Base-by-base conservation (phyloP, 139 green algal species). In the Picochlorum sp. region DNA sequence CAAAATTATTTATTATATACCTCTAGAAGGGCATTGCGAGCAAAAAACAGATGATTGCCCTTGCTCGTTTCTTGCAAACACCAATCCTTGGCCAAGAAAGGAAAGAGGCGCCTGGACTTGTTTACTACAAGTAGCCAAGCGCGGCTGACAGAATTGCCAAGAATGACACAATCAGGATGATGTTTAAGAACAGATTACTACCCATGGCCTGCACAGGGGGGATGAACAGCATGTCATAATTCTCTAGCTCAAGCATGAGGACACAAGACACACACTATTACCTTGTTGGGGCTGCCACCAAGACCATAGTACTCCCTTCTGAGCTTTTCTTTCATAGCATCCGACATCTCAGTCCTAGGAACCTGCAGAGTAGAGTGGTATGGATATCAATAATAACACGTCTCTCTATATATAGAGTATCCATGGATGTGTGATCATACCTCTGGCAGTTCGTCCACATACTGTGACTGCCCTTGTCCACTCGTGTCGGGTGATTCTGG, bases 261-360 rank as follows among this genome's bases (percentile, higher is more conserved):
- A 30, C 4, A 30, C 28, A 0, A 30, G 28, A 30, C 28, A 30
- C 28, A 30, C 28, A 30, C 28, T 1, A 41, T 41, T 41, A 41
- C 34, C 45, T 21, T 64, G 71, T 78, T 78, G 10, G 71, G 65
- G 2, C 58, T 47, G n/a, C 71, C 71, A 21, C 71, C 71, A 13
- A 78, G 65, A 18, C 28, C 26, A 41, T 60, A 52, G 65, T 73
- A 73, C 50, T 78, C 71, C 0, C 4, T 15, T 18, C 26, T 28
- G 45, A 78, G 38, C 37, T 60, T 62, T 47, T 41, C 65, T 49
- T 73, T 73, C 71, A 73, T 73, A 24, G 62, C 71, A 3, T 37
- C 10, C 18, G 24, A 57, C 59, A 78, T 15, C 13, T 65, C 55
- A 14, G 16, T 65, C 18, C 55, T 51, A n/a, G 65, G 65, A 37